These are phyloP conservation scores for Aspergillus funiculosus DNA, from an alignment of 495 filamentous ascomycete genomes.

Conservation along the genomic window DNA sequence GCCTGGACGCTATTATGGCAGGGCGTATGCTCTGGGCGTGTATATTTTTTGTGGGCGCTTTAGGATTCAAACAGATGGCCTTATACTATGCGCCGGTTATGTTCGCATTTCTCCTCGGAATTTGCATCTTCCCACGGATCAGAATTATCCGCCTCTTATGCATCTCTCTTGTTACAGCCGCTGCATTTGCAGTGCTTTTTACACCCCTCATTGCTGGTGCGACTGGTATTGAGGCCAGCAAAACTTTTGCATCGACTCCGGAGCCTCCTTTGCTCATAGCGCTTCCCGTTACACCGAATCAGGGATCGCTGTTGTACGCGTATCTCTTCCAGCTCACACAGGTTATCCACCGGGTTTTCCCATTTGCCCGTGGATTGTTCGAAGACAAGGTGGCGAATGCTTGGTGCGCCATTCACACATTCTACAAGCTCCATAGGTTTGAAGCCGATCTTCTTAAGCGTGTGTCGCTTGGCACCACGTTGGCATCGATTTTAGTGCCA, in stretches of 20 bases:
- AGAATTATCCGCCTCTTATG: slow-evolving; percentile 63
- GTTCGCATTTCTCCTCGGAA: slow-evolving; percentile 85
- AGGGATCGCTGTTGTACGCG: slow-evolving; percentile 62
- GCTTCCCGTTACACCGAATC: slow-evolving; percentile 54
- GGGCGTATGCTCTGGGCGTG: slow-evolving; percentile 80
- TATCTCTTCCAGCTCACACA: slow-evolving; percentile 71
- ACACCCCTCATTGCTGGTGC: slow-evolving; percentile 64
- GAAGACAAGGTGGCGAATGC: slow-evolving; percentile 99
- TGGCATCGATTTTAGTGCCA: slow-evolving; percentile 69
- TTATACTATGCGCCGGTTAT: slow-evolving; percentile 91
- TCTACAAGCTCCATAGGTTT: slow-evolving; percentile 76
- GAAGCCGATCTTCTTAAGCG: slow-evolving; percentile 63
- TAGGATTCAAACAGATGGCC: slow-evolving; percentile 98
- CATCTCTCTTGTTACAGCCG: slow-evolving; percentile 65
- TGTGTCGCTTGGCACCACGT: slow-evolving; percentile 68
- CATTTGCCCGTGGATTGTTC: slow-evolving; percentile 88
- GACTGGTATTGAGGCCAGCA: slow-evolving; percentile 24
- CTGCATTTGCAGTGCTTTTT: slow-evolving; percentile 68
- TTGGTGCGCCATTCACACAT: slow-evolving; percentile 87
- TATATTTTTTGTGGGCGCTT: slow-evolving; percentile 86
- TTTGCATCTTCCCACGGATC: slow-evolving; percentile 70
- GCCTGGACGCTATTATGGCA: slow-evolving; percentile 80
- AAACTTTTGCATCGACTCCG: slow-evolving; percentile 36
- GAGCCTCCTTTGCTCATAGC: slow-evolving; percentile 53
- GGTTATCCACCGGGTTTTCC: slow-evolving; percentile 82